Evolutionary conservation across 495 filamentous ascomycete species (phyloP), one percentile per base, ranked within the genome.

Genomic region (Aspergillus steynii): DNA sequence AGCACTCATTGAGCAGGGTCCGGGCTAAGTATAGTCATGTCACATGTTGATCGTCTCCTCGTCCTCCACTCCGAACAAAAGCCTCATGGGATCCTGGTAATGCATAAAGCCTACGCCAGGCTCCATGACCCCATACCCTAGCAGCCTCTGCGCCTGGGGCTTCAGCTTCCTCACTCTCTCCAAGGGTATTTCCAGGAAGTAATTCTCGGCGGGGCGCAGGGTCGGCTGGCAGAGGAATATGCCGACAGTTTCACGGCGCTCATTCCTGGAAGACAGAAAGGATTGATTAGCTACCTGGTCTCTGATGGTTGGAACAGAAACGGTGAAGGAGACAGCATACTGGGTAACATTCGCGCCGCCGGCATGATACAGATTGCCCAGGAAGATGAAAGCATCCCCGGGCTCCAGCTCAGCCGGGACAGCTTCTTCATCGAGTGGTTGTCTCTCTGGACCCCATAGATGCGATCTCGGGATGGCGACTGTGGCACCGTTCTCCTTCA

Each of bases 401-500:
- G 69, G 61, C 8, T 70, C 58, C 37, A 74, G 60, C 37, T 72
- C 68, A 37, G 63, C 63, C 25, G 67, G 63, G 20, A 69, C 53
- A 9, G 66, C 65, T 32, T 73, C 70, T 14, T 73, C 70, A 47
- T 63, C 61, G 10, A 61, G 26, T 4, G 71, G 71, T 3, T 49
- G 52, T 2, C 70, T 61, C 0, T 67, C 70, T 14, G 60, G 59
- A 1, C 61, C 65, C 71, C 71, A 80, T 12, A 78, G 66, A 63
- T 82, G 79, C 4, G 66, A 71, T 6, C 77, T 74, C 0, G 78
- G 79, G 56, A 81, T 76, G 31, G 79, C 70, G 8, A 77, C 68
- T 0, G 80, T 82, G 15, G 79, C 79, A 25, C 80, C 80, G 57
- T 82, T 82, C 32, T 66, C 64, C 51, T 66, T 70, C 8, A 74